phyloP scores from a whole-genome alignment of 2,329 filamentous ascomycete species.

The Colletotrichum falcatum region DNA sequence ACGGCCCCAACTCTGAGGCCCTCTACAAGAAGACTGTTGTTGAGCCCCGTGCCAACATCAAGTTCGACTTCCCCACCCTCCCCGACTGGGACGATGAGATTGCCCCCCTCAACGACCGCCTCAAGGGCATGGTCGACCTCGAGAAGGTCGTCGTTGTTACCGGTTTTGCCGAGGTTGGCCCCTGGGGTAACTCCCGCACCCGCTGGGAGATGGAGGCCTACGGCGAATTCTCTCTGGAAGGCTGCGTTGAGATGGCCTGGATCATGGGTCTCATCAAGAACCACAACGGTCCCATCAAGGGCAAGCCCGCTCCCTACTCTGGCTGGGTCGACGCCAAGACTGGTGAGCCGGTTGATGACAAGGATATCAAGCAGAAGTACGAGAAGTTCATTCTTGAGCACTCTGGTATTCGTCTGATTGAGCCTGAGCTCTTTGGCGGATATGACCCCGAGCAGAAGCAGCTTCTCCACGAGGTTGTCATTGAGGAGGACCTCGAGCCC shows the following conservation, averaged over 20 bases:
- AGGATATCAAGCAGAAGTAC: conserved; percentile 97
- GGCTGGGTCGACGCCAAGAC: conserved; percentile 97
- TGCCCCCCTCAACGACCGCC: conserved; percentile 85
- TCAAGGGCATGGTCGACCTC: conserved; percentile 98
- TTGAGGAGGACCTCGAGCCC: conserved; percentile 95
- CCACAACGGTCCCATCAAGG: conserved; percentile 95
- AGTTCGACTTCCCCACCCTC: conserved; percentile 92
- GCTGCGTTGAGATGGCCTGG: conserved; percentile 99
- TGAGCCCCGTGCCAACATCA: conserved; percentile 96
- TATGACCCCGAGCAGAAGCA: conserved; percentile 99
- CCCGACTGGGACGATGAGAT: conserved; percentile 94
- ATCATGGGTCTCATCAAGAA: conserved; percentile 99
- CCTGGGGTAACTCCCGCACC: conserved; percentile 98
- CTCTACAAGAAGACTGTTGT: conserved; percentile 96
- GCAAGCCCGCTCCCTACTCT: conserved; percentile 82
- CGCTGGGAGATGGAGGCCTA: conserved; percentile 99
- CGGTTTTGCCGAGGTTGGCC: conserved; percentile 94
- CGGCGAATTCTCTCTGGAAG: conserved; percentile 96
- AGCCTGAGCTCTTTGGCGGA: conserved; percentile 95
- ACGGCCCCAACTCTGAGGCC: conserved; percentile 90
- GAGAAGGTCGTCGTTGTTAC: conserved; percentile 98
- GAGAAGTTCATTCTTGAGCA: conserved; percentile 97
- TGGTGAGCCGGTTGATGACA: conserved; percentile 95
- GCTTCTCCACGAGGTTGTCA: conserved; percentile 95
- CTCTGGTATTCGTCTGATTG: conserved; percentile 96